Conservation (phyloP, 805 yeast species). For the Yarrowia keelungensis region DNA sequence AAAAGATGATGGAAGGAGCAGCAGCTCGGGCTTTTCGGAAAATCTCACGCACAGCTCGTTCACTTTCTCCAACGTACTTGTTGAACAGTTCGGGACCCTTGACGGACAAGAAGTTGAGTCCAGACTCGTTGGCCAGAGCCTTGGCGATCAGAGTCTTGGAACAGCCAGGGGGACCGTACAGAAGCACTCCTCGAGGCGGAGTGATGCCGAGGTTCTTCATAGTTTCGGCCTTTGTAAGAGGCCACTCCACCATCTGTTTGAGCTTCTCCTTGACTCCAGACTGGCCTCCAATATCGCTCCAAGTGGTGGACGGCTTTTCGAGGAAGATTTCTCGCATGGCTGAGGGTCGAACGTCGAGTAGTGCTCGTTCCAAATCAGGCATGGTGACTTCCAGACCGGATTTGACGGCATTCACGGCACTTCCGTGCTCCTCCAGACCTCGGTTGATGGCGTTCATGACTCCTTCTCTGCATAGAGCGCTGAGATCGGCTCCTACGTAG, state of each 20-base stretch:
- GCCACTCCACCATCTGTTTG: constrained; percentile 90
- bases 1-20: constrained; percentile 90
- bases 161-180: constrained; percentile 99
- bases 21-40: constrained; percentile 95
- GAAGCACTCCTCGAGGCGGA: constrained; percentile 90
- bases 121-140: constrained; percentile 94
- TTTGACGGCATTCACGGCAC: constrained; percentile 3
- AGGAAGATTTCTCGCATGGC: constrained; percentile 96
- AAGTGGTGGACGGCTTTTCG: constrained; percentile 91
- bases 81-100: constrained; percentile 97
- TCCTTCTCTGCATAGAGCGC: constrained; percentile 86
- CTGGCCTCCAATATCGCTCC: constrained; percentile 98
- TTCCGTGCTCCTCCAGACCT: constrained; percentile 52
- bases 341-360: constrained; percentile 86
- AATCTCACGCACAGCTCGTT: constrained; percentile 89
- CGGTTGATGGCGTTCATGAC: constrained; percentile 82
- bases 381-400: constrained; percentile 50
- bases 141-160: constrained; percentile 94
- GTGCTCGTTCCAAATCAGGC: constrained; percentile 71
- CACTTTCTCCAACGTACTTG: constrained; percentile 96
- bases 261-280: constrained; percentile 78
- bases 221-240: constrained; percentile 79
- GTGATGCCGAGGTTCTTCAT: constrained; percentile 78
- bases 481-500: constrained; percentile 94
- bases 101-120: constrained; percentile 89